phyloP scores from a whole-genome alignment of 257 asterid species.

The Scutellaria galericulata region DNA sequence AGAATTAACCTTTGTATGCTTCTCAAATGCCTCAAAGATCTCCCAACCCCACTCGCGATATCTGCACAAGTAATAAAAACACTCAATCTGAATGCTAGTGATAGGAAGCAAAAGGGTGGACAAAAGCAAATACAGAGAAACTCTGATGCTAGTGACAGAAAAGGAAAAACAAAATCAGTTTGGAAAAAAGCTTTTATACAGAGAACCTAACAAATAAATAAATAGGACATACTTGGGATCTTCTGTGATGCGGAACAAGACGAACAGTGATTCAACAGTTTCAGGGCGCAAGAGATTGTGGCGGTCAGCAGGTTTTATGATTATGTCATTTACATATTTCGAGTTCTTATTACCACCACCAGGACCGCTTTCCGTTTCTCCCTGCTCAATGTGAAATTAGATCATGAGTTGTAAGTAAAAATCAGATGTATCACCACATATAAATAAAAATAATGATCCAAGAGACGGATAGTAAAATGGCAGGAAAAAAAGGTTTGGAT shows the following conservation, averaged over 20 bases:
- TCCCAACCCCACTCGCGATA: constrained; percentile 98
- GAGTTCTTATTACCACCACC: constrained; percentile 84
- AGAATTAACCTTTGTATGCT: constrained; percentile 73
- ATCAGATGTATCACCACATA: background rate
- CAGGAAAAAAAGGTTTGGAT: constrained; percentile 10
- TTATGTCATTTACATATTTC: constrained; percentile 72
- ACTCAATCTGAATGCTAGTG: constrained; percentile 25
- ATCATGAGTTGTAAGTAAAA: constrained; percentile 26
- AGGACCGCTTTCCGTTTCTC: constrained; percentile 56
- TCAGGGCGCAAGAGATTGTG: constrained; percentile 98
- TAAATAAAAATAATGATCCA: constrained; percentile 7
- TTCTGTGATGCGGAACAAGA: constrained; percentile 88
- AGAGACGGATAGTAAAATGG: constrained; percentile 17
- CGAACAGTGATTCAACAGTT: constrained; percentile 90
- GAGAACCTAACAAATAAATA: background rate
- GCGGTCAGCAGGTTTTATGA: constrained; percentile 83
- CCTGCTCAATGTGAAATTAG: constrained; percentile 57
- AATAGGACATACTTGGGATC: constrained; percentile 71
- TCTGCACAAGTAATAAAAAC: constrained; percentile 51
- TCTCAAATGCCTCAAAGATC: constrained; percentile 94
- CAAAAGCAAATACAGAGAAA: constrained; percentile 1
- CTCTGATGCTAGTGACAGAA: background rate
- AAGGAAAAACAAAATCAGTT: background rate
- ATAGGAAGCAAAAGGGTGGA: background rate
- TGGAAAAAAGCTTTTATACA: too few relatives aligned